Conservation (phyloP, 192 early-diverging fungal genomes). For the Spizellomyces punctatus region DNA sequence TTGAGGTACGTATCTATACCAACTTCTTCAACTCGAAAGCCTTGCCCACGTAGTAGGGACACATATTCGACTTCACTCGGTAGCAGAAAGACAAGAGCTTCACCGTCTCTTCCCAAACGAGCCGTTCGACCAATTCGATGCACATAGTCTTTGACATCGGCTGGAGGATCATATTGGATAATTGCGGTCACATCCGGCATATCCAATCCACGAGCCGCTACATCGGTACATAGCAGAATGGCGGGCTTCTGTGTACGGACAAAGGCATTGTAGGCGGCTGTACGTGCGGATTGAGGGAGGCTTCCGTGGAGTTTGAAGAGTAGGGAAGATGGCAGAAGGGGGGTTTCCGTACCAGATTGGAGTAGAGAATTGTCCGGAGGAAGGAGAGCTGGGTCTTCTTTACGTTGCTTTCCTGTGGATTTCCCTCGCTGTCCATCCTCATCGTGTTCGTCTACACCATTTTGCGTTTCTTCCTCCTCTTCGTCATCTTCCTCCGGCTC, state of each 20-base stretch:
- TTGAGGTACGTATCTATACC: neutral
- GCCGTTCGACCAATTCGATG: slow-evolving; percentile 98
- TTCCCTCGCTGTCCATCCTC: neutral
- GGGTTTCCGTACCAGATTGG: slow-evolving; percentile 49
- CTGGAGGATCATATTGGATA: slow-evolving; percentile 95
- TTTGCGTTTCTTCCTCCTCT: slow-evolving; percentile 28
- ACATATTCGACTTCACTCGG: slow-evolving; percentile 76
- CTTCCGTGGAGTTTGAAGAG: slow-evolving; percentile 90
- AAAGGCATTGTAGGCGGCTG: slow-evolving; percentile 75
- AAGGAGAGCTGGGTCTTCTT: slow-evolving; percentile 22
- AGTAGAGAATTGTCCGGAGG: slow-evolving; percentile 33
- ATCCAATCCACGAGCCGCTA: slow-evolving; percentile 97
- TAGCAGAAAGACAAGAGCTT: slow-evolving; percentile 82
- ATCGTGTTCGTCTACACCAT: slow-evolving; percentile 13
- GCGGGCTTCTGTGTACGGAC: slow-evolving; percentile 56
- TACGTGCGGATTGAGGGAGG: slow-evolving; percentile 78
- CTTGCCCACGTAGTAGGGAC: slow-evolving; percentile 74
- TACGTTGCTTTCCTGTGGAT: neutral
- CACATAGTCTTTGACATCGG: slow-evolving; percentile 93
- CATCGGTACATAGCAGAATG: slow-evolving; percentile 93
- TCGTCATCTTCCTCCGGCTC: slow-evolving; percentile 40
- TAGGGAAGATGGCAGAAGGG: slow-evolving; percentile 66
- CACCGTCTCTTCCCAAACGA: slow-evolving; percentile 85
- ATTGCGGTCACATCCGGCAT: slow-evolving; percentile 89
- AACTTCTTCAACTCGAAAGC: slow-evolving; percentile 57